Evolutionary conservation across 345 rosid species (phyloP).

Genomic region (Gossypium herbaceum): DNA sequence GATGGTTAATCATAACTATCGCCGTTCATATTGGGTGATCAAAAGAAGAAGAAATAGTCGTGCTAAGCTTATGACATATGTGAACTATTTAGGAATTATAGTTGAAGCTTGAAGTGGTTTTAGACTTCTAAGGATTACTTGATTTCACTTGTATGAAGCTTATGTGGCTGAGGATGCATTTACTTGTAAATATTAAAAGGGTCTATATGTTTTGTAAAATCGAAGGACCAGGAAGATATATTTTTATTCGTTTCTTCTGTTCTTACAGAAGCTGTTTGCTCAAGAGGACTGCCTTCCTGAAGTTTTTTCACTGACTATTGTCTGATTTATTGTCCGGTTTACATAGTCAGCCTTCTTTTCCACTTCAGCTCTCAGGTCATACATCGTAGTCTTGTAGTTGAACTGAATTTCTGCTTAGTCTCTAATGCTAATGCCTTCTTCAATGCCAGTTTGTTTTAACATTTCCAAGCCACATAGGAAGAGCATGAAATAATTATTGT

Average conservation of each 20-base stretch:
- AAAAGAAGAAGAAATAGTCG: background rate
- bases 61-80: background rate
- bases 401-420: background rate
- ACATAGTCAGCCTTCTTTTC: background rate
- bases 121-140: background rate
- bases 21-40: background rate
- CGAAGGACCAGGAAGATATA: background rate
- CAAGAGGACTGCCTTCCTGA: background rate
- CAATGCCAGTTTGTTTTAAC: background rate
- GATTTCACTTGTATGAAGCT: background rate
- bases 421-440: background rate
- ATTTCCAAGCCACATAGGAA: background rate
- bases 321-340: background rate
- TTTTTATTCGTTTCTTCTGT: background rate
- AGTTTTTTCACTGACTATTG: background rate
- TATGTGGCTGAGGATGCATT: background rate
- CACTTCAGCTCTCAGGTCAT: background rate
- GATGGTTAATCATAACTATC: background rate
- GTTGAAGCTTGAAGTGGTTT: slow-evolving; percentile 6
- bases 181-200: background rate
- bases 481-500: background rate
- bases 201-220: background rate
- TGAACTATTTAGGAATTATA: background rate
- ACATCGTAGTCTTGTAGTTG: background rate
- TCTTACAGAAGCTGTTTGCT: background rate